These are phyloP conservation scores for Anethum foeniculum DNA, from an alignment of 140 eudicot species.

Conservation along the genomic window DNA sequence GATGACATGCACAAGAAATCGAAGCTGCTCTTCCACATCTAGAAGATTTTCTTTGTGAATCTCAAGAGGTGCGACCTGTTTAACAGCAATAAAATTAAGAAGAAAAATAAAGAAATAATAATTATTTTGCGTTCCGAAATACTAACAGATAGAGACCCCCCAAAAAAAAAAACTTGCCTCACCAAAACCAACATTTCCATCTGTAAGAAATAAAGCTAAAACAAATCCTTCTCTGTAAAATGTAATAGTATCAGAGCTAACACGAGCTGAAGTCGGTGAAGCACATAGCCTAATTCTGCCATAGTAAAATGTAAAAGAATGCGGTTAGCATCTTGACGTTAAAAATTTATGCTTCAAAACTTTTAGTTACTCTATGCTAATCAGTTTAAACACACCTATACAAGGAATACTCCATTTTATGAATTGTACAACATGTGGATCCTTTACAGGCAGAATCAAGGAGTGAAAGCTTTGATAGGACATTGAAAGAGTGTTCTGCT, in stretches of 20 bases:
- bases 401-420: conserved; percentile 50
- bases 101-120: not conserved
- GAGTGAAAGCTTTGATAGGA: conserved; percentile 44
- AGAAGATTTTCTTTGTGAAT: conserved; percentile 50
- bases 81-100: not conserved
- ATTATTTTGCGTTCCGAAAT: not conserved
- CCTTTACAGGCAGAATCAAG: conserved; percentile 25
- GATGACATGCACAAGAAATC: conserved; percentile 62
- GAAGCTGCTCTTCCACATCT: conserved; percentile 83
- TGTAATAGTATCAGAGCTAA: conserved; percentile 19
- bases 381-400: conserved; percentile 50
- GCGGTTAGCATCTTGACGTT: not conserved
- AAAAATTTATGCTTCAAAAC: not conserved
- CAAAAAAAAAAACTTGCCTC: conserved; percentile 44
- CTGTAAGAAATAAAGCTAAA: conserved; percentile 59
- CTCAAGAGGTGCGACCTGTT: conserved; percentile 93
- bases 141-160: not conserved
- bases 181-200: conserved; percentile 83
- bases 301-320: conserved; percentile 11
- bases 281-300: conserved; percentile 69
- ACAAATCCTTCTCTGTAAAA: conserved; percentile 75
- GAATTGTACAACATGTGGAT: conserved; percentile 26
- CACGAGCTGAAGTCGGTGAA: conserved; percentile 68
- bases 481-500: conserved; percentile 47
- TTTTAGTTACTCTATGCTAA: not conserved